Evolutionary conservation across 2,329 filamentous ascomycete species (phyloP), one percentile per base, ranked within the genome.

Genomic region (Colletotrichum sp.): DNA sequence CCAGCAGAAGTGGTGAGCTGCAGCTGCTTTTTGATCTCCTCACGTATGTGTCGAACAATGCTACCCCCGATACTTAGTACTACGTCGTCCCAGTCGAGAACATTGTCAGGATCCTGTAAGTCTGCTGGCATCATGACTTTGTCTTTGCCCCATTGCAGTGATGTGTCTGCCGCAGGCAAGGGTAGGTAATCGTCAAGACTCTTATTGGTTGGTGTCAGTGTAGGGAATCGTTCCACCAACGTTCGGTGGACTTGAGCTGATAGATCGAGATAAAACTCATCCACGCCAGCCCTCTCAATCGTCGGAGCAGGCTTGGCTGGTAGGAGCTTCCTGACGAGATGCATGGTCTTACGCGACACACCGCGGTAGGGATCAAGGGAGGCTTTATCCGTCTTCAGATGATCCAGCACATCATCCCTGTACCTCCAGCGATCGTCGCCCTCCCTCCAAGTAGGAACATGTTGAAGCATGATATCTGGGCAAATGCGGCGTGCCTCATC

Each of bases 101-200:
- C 6, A 0, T 62, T 28, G 13, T n/a, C 15, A n/a, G 2, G 12
- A 30, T 21, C 0, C 3, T 16, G 6, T n/a, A 1, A 0, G 9
- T 18, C 7, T 21, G 6, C 1, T 2, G 28, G 28, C 26, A 32
- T 34, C 28, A 62, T 62, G 26, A 62, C 18, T 16, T 62, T 34
- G 2, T 62, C 59, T 12, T n/a, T 32, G 18, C 26, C 1, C 59
- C 59, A 62, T 16, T 62, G 6, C 18, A 62, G 26, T 7, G 26
- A 0, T n/a, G 59, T 62, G 16, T 32, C 28, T 28, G 59, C 28
- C 28, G 59, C 26, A 62, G 59, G 59, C 12, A 62, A 8, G 4
- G 59, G 28, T 32, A 62, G 28, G 6, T 32, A 15, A 18, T 62
- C 10, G 26, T 13, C 28, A 18, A 34, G 28, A n/a, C 28, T 62